Evolutionary conservation across 148 eudicot genomes (phyloP), one percentile per base, ranked within the genome.

Genomic region (Drosera capensis): DNA sequence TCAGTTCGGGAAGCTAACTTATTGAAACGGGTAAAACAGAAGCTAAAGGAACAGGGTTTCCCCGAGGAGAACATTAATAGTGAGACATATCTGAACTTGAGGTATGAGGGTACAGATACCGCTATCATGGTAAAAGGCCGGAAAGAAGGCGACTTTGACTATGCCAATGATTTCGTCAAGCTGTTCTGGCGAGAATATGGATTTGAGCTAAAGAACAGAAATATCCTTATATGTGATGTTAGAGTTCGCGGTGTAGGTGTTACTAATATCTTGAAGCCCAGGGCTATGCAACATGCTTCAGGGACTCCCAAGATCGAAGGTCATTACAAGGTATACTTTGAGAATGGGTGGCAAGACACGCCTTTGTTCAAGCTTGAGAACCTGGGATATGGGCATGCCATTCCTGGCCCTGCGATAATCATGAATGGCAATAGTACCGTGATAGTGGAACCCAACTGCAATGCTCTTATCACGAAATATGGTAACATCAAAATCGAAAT

Each of bases 381-480:
- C 60, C 63, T 90, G 8, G 77, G 78, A 13, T 71, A 59, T 45
- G 88, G 95, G 21, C 88, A 85, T 55, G 59, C 54, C 48, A 70
- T 90, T 2, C 54, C 63, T 19, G 99, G 99, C 21, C 99, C 99
- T 15, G 87, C 93, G 47, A 52, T 90, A 30, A 85, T 90, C 68
- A 90, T 90, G 99, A 90, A 90, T 45, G 99, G 99, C 31, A 90
- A 90, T 48, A 85, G 99, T 56, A 90, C 99, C 23, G 82, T 90
- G 34, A 85, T 90, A 46, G 77, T 85, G 43, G 94, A 85, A 65
- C 87, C 94, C 20, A 75, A 63, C 42, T 85, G 95, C 62, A 78
- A 57, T 53, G 88, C 99, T 44, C 34, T 55, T 16, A 70, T 85
- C 36, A 78, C 99, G 11, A 84, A 81, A 39, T 90, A 78, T 42